These are phyloP conservation scores for Aureobasidium mangrovei DNA, from an alignment of 2,329 filamentous ascomycete genomes.

Conservation along the genomic window DNA sequence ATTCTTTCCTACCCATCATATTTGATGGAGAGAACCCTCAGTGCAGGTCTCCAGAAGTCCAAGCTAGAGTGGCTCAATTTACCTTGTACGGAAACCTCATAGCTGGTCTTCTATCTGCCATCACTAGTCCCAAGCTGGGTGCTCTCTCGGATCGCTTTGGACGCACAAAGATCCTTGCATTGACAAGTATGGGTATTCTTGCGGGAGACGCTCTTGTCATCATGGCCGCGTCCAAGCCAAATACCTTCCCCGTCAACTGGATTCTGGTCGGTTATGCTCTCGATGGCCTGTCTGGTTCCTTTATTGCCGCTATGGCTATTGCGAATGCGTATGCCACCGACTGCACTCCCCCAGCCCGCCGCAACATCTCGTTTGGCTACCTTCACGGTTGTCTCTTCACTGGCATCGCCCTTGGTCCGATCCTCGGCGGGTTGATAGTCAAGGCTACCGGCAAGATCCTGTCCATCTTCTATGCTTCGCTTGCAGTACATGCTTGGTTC, in stretches of 20 bases:
- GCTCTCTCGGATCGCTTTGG: slow-evolving; percentile 81
- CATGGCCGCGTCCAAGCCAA: slow-evolving; percentile 65
- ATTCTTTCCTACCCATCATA: slow-evolving; percentile 54
- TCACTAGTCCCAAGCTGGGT: slow-evolving; percentile 75
- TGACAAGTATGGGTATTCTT: slow-evolving; percentile 67
- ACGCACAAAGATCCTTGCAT: slow-evolving; percentile 61
- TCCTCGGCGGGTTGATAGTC: slow-evolving; percentile 72
- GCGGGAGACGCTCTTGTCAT: slow-evolving; percentile 68
- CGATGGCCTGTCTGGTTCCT: slow-evolving; percentile 81
- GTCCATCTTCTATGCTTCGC: slow-evolving; percentile 73
- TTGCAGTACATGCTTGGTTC: slow-evolving; percentile 65
- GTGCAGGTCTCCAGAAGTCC: slow-evolving; percentile 71
- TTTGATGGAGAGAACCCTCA: slow-evolving; percentile 63
- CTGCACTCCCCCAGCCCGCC: slow-evolving; percentile 69
- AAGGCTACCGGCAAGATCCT: slow-evolving; percentile 65
- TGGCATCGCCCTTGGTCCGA: slow-evolving; percentile 80
- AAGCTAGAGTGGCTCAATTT: slow-evolving; percentile 68
- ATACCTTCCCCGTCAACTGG: slow-evolving; percentile 65
- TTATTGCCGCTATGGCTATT: slow-evolving; percentile 71
- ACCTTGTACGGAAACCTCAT: slow-evolving; percentile 66
- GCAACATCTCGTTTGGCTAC: slow-evolving; percentile 78
- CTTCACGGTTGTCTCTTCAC: slow-evolving; percentile 82
- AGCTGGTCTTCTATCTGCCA: slow-evolving; percentile 66
- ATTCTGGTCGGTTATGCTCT: slow-evolving; percentile 66
- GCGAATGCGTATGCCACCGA: slow-evolving; percentile 84